phyloP scores from a whole-genome alignment of 305 asterid genomes.

The Solanum hybrid region DNA sequence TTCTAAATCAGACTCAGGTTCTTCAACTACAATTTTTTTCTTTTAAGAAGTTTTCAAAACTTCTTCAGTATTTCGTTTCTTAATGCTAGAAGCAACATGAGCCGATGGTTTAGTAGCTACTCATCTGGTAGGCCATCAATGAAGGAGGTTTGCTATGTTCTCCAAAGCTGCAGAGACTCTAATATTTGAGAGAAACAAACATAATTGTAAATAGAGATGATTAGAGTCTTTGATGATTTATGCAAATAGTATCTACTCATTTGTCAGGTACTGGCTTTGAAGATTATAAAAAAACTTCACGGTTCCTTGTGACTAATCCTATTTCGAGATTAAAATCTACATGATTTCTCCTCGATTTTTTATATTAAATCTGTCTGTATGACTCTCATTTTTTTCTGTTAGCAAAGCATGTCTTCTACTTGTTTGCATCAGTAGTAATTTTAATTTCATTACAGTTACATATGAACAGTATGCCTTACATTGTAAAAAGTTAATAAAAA shows the following conservation, averaged over 20 bases:
- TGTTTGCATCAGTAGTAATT: neutral
- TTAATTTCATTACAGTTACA: neutral
- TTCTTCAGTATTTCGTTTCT: too few relatives aligned
- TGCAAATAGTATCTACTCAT: too few relatives aligned
- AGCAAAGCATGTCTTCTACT: neutral
- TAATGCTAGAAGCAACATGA: too few relatives aligned
- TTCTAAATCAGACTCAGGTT: too few relatives aligned
- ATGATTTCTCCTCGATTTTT: neutral
- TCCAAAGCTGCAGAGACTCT: neutral
- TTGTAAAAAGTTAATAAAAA: neutral
- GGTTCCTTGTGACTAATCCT: too few relatives aligned
- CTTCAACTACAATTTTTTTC: too few relatives aligned
- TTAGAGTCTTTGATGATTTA: too few relatives aligned
- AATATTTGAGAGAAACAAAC: neutral
- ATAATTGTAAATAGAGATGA: neutral
- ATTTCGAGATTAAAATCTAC: neutral
- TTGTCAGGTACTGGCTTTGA: too few relatives aligned
- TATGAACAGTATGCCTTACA: neutral
- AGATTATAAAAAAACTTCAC: too few relatives aligned
- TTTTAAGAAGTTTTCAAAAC: neutral
- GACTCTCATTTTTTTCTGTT: neutral
- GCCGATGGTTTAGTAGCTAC: too few relatives aligned
- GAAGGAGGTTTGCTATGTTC: neutral
- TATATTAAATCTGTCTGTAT: neutral
- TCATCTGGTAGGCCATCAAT: constrained; percentile 43